phyloP scores from a whole-genome alignment of 2,329 filamentous ascomycete species.

The Claviceps fusiformis region DNA sequence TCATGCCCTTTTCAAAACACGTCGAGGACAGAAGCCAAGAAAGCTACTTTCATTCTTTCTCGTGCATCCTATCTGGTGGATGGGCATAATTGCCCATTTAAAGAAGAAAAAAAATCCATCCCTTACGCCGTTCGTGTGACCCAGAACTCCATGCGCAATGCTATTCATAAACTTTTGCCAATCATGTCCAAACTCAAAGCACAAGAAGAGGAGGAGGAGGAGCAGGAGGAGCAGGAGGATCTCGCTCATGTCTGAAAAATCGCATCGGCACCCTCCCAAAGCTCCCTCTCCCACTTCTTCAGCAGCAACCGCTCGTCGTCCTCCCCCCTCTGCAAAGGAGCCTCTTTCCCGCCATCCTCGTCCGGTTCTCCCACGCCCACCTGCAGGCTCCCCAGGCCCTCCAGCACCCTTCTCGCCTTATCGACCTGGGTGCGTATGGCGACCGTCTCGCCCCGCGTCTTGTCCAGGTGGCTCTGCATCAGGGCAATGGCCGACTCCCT shows the following conservation, averaged over 20 bases:
- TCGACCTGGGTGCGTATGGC: conserved; percentile 53
- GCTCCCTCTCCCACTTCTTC: conserved; percentile 17
- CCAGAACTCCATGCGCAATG: background rate
- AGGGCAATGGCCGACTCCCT: conserved; percentile 73
- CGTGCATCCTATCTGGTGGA: too few species aligned
- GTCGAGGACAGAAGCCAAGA: too few species aligned
- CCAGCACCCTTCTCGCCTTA: conserved; percentile 60
- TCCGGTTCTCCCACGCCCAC: conserved; percentile 2
- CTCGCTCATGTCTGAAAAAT: conserved; percentile 18
- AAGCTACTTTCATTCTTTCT: too few species aligned
- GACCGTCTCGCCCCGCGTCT: conserved; percentile 58
- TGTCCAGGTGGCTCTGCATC: conserved; percentile 74
- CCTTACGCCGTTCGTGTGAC: too few species aligned
- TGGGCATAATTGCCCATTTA: too few species aligned
- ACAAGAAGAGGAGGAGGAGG: too few species aligned
- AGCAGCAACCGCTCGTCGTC: conserved; percentile 5
- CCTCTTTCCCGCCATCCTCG: background rate
- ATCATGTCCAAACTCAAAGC: too few species aligned
- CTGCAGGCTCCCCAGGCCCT: conserved; percentile 47
- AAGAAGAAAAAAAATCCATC: too few species aligned
- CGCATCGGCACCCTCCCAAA: conserved; percentile 30
- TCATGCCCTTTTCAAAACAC: too few species aligned
- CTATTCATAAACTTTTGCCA: background rate
- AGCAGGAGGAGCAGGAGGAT: background rate
- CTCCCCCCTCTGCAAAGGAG: background rate